phyloP scores from a whole-genome alignment of 2,329 filamentous ascomycete species.

The Alternaria metachromatica region DNA sequence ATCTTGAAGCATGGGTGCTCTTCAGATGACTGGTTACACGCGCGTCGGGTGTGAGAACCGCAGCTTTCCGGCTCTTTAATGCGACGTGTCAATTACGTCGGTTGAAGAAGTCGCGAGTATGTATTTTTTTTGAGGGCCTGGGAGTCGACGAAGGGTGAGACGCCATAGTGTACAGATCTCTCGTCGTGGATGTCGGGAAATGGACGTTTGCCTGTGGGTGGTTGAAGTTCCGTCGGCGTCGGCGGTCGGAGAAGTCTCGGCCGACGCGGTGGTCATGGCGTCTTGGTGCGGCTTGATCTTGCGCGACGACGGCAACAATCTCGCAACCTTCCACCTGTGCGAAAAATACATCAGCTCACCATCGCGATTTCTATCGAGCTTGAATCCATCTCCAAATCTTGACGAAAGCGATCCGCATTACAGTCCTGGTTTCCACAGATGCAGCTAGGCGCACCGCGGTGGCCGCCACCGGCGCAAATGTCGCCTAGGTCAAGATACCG shows the following conservation, averaged over 20 bases:
- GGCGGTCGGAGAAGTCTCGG: neutral
- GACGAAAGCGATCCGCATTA: neutral
- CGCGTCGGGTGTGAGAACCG: conserved; percentile 25
- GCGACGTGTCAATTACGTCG: neutral
- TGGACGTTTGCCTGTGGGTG: conserved; percentile 2
- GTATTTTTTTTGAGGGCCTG: conserved; percentile 18
- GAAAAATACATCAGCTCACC: neutral
- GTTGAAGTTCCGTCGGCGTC: conserved; percentile 1
- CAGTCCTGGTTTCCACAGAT: neutral
- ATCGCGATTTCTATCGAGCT: neutral
- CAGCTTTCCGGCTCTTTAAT: conserved; percentile 22
- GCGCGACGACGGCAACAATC: neutral
- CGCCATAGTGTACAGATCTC: conserved; percentile 28
- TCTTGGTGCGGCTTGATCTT: neutral
- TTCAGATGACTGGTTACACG: conserved; percentile 24
- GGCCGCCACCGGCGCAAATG: fast-evolving
- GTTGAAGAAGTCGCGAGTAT: too few species aligned
- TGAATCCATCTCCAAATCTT: neutral
- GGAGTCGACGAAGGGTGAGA: conserved; percentile 31
- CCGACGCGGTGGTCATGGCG: conserved; percentile 12
- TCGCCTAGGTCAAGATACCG: neutral
- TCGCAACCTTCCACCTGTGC: neutral
- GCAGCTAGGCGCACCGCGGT: neutral
- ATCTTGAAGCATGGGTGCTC: conserved; percentile 24
- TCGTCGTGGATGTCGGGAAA: conserved; percentile 18